Evolutionary conservation across 2,329 filamentous ascomycete species (phyloP).

Genomic region (Chaetothyriales sp.): DNA sequence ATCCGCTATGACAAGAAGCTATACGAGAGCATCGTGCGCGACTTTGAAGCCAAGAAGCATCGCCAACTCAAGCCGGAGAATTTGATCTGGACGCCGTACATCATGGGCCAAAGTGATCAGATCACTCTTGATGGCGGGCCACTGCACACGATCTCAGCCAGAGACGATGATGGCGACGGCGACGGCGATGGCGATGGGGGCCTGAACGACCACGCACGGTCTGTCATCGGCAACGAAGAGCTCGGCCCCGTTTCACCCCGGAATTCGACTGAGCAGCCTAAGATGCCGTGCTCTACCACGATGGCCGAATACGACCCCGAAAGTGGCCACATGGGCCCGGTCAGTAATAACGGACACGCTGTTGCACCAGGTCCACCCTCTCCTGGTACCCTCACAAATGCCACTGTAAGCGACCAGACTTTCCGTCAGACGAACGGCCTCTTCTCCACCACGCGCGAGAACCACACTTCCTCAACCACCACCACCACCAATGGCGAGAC

Average conservation of each 20-base stretch:
- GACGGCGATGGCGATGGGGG: slow-evolving; percentile 39
- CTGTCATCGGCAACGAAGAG: slow-evolving; percentile 10
- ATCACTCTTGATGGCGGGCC: slow-evolving; percentile 72
- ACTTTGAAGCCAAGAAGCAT: slow-evolving; percentile 79
- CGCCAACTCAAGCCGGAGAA: slow-evolving; percentile 66
- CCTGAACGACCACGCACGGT: slow-evolving; percentile 19
- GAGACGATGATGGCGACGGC: slow-evolving; percentile 46
- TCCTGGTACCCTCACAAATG: slow-evolving; percentile 8
- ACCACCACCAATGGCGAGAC: slow-evolving; percentile 6
- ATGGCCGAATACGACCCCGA: slow-evolving; percentile 4
- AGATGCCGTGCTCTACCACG: slow-evolving; percentile 3
- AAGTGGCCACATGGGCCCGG: not conserved
- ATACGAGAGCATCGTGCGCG: slow-evolving; percentile 72
- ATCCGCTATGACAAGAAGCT: slow-evolving; percentile 74
- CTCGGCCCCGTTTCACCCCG: slow-evolving; percentile 7
- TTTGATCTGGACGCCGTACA: slow-evolving; percentile 88
- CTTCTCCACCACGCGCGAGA: not conserved
- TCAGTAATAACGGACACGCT: slow-evolving; percentile 8
- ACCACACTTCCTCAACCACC: not conserved
- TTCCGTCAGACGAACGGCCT: slow-evolving; percentile 7
- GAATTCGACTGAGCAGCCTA: slow-evolving; percentile 3
- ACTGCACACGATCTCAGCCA: slow-evolving; percentile 71
- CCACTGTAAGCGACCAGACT: not conserved
- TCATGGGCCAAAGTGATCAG: slow-evolving; percentile 78
- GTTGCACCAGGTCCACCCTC: slow-evolving; percentile 16